Base-by-base conservation (phyloP, 768 basidiomycete genomes). In the Mycena latifolia region DNA sequence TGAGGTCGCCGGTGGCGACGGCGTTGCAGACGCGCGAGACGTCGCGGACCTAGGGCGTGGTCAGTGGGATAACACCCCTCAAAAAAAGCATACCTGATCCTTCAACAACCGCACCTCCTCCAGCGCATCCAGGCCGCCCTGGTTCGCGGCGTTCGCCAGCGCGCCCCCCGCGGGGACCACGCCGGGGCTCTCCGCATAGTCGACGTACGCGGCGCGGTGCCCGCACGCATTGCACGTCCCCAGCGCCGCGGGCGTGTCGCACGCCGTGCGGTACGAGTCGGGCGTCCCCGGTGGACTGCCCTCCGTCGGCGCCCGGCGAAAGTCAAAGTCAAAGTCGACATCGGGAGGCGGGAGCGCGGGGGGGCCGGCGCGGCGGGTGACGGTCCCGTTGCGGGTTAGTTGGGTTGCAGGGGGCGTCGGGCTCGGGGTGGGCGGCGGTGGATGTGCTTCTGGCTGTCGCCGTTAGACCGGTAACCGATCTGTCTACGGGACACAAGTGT, bases 21-120 rank as follows among this genome's bases (percentile, higher is more conserved):
- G 90, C 89, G 72, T 89, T 89, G 77, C 89, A 91, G 28, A 91
- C 89, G 55, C 90, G 79, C 47, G 89, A 87, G 61, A 91, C 88
- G 73, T 91, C 79, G 77, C 91, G 89, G 1, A 93, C 90, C 78
- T 75, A 20, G 25, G 12, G 39, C 9, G 39, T 35, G 5, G 15
- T 10, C 4, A 39, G 37, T 39, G 17, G 10, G 37, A 8, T 5
- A 8, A 14, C 11, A 39, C 8, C 6, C 8, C 33, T 6, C 6
- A 35, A 35, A 35, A 35, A 6, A 41, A n/a, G 22, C 70, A 4
- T 48, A 70, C 71, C 64, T 92, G 91, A 25, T 89, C 89, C 78
- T 91, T 91, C 57, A 93, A 82, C 48, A 92, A 74, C 70, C 85
- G 82, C 47, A 93, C 80, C 77, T 93, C 92, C 77, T 92, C 88